These are phyloP conservation scores for Trypanosomatidae sp. DNA, from an alignment of 208 protist genomes.

Conservation along the genomic window DNA sequence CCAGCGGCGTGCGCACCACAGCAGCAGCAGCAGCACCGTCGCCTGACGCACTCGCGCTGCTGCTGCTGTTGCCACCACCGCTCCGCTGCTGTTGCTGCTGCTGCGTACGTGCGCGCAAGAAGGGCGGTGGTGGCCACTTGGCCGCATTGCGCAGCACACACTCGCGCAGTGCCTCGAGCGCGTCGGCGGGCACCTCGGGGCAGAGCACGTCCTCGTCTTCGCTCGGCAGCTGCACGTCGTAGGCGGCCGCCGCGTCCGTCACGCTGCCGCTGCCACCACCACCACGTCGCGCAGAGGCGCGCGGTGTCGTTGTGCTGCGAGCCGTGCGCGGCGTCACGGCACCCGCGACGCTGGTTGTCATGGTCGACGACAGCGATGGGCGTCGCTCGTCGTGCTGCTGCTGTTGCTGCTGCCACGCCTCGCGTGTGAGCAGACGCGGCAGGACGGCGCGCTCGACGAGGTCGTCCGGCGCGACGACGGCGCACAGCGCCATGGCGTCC, in stretches of 20 bases:
- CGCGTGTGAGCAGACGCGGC: constrained; percentile 36
- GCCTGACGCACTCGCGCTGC: too few relatives aligned
- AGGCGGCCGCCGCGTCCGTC: too few relatives aligned
- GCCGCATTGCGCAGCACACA: too few relatives aligned
- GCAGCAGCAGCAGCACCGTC: too few relatives aligned
- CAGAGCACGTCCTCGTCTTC: constrained; percentile 70
- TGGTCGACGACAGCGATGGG: constrained; percentile 6
- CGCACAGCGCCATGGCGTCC: constrained; percentile 35
- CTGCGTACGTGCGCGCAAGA: too few relatives aligned
- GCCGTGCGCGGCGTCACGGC: constrained; percentile 3
- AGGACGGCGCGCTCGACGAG: constrained; percentile 45
- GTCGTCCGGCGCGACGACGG: constrained; percentile 25
- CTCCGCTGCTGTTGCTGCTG: too few relatives aligned
- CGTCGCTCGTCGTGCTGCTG: too few relatives aligned
- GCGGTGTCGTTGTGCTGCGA: too few relatives aligned
- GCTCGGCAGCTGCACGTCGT: constrained; percentile 15
- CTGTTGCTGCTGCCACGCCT: constrained; percentile 37
- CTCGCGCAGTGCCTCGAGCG: not conserved
- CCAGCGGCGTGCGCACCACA: constrained; percentile 51
- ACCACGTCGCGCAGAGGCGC: too few relatives aligned
- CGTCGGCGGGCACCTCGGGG: constrained; percentile 7
- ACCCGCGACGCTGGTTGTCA: not conserved
- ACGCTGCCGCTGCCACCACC: too few relatives aligned
- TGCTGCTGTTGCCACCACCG: too few relatives aligned
- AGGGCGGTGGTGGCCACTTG: too few relatives aligned